Conservation (phyloP, 306 rosid genomes). For the Prinsepia uniflora region DNA sequence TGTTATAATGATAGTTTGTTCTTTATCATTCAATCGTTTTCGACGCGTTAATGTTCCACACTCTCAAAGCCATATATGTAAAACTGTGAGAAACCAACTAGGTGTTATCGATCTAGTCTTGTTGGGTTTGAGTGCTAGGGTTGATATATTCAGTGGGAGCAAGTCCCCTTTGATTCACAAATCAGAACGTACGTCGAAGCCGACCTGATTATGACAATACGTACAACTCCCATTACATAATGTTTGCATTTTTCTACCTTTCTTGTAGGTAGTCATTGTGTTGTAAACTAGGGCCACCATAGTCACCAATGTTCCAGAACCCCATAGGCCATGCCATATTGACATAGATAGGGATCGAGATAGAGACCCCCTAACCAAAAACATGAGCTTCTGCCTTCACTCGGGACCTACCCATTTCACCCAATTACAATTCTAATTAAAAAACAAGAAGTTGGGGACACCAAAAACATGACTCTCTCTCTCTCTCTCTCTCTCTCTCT, state of each 20-base stretch:
- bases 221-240: conserved; percentile 19
- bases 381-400: conserved; percentile 5
- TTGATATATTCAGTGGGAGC: not conserved
- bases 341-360: not conserved
- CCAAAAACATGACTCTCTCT: not conserved
- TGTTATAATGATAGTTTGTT: too few relatives aligned
- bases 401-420: conserved; percentile 17
- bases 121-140: not conserved
- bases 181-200: not conserved
- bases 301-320: conserved; percentile 25
- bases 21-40: too few relatives aligned
- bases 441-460: conserved; percentile 17
- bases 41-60: too few relatives aligned
- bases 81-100: not conserved
- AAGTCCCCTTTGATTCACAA: not conserved
- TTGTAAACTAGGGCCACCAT: conserved; percentile 21
- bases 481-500: too few relatives aligned
- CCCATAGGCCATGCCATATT: not conserved
- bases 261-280: conserved; percentile 13
- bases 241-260: conserved; percentile 11
- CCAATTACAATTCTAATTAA: not conserved
- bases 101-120: not conserved
- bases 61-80: not conserved
- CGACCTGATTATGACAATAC: conserved; percentile 17
- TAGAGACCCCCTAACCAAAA: conserved; percentile 29